phyloP scores from a whole-genome alignment of 305 asterid genomes.

The Stenogyne calaminthoides region DNA sequence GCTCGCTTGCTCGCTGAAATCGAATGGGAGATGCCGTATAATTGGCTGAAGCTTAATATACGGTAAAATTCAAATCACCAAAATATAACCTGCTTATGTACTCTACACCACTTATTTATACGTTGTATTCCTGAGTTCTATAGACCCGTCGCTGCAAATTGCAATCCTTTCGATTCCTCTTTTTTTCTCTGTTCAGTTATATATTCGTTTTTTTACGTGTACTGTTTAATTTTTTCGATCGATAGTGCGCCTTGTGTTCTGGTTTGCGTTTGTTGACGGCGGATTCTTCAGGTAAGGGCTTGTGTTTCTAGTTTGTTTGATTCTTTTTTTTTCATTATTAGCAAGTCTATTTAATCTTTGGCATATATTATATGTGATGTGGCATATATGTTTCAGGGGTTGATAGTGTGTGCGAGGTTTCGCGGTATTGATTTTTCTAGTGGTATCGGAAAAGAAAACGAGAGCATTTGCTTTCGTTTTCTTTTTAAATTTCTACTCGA shows the following conservation, averaged over 20 bases:
- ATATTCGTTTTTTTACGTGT: background rate
- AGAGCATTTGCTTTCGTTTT: background rate
- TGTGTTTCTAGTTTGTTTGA: background rate
- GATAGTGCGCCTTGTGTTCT: background rate
- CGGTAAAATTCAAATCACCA: background rate
- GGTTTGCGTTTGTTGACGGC: background rate
- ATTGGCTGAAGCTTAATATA: constrained; percentile 11
- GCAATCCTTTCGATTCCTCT: constrained; percentile 24
- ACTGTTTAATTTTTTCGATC: constrained; percentile 16
- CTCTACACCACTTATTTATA: constrained; percentile 15
- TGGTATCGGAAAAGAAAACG: constrained; percentile 13
- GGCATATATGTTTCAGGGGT: constrained; percentile 25
- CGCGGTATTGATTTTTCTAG: constrained; percentile 7
- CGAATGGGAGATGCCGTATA: background rate
- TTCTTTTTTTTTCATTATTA: background rate
- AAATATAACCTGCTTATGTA: constrained; percentile 25
- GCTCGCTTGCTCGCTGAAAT: background rate
- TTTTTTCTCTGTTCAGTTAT: background rate
- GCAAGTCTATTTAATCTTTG: background rate
- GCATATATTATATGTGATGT: background rate
- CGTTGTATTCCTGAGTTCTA: constrained; percentile 18
- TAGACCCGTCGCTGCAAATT: constrained; percentile 28
- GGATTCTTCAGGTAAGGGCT: constrained; percentile 32
- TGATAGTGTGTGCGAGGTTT: constrained; percentile 16
- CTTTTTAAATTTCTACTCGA: constrained; percentile 11